A percentile compares a stretch with the other conserved stretches of the same genome.
phyloP scores from a whole-genome alignment of 2,329 filamentous ascomycete species.

The Volutella citrinella region DNA sequence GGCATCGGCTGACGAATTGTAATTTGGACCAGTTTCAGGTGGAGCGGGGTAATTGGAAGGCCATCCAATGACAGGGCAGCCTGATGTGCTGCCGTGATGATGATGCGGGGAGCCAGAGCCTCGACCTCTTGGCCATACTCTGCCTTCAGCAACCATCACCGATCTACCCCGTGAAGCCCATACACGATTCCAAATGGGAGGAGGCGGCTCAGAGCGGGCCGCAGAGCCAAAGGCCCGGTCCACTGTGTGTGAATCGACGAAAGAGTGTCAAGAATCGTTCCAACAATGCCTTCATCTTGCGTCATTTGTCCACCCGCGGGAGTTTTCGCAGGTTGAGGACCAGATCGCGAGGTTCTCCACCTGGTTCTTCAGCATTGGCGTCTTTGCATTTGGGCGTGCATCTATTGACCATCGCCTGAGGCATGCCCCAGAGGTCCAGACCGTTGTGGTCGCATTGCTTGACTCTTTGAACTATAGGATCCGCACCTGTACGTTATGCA shows the following conservation, averaged over 20 bases:
- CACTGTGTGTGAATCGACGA: neutral
- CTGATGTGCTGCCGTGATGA: too few relatives aligned
- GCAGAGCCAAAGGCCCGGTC: neutral
- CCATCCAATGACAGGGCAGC: too few relatives aligned
- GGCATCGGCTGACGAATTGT: too few relatives aligned
- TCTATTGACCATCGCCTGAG: conserved; percentile 17
- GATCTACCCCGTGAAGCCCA: too few relatives aligned
- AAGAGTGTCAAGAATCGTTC: conserved; percentile 8
- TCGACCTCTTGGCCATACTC: too few relatives aligned
- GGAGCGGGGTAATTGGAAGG: too few relatives aligned
- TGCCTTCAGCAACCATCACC: too few relatives aligned
- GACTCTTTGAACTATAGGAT: conserved; percentile 9
- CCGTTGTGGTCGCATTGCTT: conserved; percentile 10
- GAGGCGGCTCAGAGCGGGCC: neutral
- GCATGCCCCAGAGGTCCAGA: conserved; percentile 9
- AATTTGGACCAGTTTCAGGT: too few relatives aligned
- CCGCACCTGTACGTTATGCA: conserved; percentile 5
- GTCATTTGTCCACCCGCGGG: conserved; percentile 1
- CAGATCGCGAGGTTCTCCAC: conserved; percentile 16
- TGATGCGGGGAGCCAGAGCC: too few relatives aligned
- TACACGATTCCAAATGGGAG: too few relatives aligned
- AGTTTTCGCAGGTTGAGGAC: conserved; percentile 12
- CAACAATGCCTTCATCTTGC: conserved; percentile 5
- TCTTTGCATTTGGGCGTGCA: conserved; percentile 5
- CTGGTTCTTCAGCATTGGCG: conserved; percentile 12